Base-by-base conservation (phyloP, 257 asterid genomes). In the Scutellaria barbata region DNA sequence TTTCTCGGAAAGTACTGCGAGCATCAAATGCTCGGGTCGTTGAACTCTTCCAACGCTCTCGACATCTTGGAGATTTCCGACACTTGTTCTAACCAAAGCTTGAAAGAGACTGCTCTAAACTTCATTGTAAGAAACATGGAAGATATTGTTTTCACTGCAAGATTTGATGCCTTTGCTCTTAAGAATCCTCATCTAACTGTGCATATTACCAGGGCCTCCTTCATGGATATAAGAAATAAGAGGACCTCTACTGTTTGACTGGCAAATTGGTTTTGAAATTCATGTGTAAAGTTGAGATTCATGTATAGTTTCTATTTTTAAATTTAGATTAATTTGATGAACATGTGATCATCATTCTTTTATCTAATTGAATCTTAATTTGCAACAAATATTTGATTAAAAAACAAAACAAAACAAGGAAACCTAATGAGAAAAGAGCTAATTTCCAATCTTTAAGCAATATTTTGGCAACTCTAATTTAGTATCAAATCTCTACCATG, bases 171-270 rank as follows among this genome's bases (percentile, higher is more conserved):
- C 0, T 93, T 93, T 76, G 98, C 98, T 5, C 92, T 89, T 33
- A 93, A 87, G 81, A 93, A 93, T 56, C 98, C 98, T 63, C 98
- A 93, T 73, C 72, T 93, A 9, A 89, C 89, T 68, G 98, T 90
- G 42, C 97, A 90, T 68, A 93, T 93, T 17, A 93, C 98, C 0
- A 85, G 97, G 80, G 89, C 98, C 1, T 93, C 97, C 1, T 93
- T 88, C 66, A 79, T 90, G 87, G 97, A 90, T 68, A 83, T 90
- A 46, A 84, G 83, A 65, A 90, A 80, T 79, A 77, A 52, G 45
- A 83, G 85, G 78, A 50, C 48, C 58, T 76, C 47, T 58, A 74
- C 52, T 33, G 65, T 72, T 76, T 85, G 67, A 83, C n/a, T n/a
- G n/a, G n/a, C n/a, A 8, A 52, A 45, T 6, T 2, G 35, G 35